Evolutionary conservation across 2,329 filamentous ascomycete species (phyloP).

Genomic region (Fusarium agapanthi): DNA sequence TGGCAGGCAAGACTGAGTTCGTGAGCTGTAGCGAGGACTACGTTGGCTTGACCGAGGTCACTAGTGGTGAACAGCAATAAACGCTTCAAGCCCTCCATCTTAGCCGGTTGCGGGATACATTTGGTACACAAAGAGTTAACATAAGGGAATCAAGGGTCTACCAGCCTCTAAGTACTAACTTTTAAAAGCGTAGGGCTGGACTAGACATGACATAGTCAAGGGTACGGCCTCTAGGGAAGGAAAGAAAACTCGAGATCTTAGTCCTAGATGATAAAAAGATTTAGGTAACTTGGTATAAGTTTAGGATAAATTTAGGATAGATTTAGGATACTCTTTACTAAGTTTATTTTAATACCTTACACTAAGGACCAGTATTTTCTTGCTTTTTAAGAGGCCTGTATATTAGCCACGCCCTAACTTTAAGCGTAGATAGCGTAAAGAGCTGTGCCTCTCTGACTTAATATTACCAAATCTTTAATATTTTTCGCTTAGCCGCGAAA

Average conservation of each 20-base stretch:
- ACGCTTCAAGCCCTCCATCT: accelerated
- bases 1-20: not conserved
- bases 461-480: not conserved
- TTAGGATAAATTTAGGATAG: not conserved
- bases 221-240: too few species aligned
- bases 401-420: not conserved
- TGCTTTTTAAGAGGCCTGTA: too few species aligned
- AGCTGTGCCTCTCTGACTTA: not conserved
- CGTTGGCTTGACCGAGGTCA: not conserved
- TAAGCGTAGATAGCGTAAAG: not conserved
- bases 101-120: accelerated
- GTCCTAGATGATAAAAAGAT: too few species aligned
- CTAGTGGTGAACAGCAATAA: not conserved
- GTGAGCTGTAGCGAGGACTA: not conserved
- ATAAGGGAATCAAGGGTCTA: not conserved
- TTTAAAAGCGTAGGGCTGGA: not conserved
- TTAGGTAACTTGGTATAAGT: too few species aligned
- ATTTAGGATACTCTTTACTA: not conserved
- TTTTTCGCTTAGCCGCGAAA: not conserved
- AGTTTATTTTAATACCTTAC: too few species aligned
- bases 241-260: too few species aligned
- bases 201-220: not conserved
- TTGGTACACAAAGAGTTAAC: accelerated
- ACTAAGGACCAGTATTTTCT: too few species aligned
- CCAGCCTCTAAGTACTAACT: not conserved